A percentile compares a stretch with the other conserved stretches of the same genome.
phyloP scores from a whole-genome alignment of 2,329 filamentous ascomycete species.

The Ceratocystis papillata region DNA sequence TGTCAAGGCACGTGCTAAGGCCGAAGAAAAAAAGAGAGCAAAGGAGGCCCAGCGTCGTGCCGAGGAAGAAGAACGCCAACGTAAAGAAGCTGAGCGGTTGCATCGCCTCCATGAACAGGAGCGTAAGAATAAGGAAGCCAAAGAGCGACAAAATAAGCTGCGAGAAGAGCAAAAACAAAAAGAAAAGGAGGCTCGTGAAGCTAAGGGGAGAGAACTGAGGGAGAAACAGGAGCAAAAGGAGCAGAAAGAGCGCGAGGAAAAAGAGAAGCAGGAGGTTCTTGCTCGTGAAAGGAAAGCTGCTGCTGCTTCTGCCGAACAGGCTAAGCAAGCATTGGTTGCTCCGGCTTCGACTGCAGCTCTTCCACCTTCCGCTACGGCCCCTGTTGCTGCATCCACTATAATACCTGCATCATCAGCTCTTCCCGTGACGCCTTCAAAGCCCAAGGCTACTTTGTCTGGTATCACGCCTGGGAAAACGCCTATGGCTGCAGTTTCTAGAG shows the following conservation, averaged over 20 bases:
- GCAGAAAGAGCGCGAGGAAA: conserved; percentile 37
- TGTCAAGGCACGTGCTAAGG: conserved; percentile 69
- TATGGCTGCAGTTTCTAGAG: conserved; percentile 33
- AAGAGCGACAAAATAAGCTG: conserved; percentile 66
- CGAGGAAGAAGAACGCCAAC: conserved; percentile 74
- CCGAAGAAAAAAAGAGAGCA: conserved; percentile 84
- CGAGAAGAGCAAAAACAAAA: conserved; percentile 72
- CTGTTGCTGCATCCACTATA: neutral
- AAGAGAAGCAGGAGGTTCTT: conserved; percentile 14
- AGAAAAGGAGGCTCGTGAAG: conserved; percentile 67
- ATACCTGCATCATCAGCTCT: neutral
- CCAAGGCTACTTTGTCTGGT: conserved; percentile 30
- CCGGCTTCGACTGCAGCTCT: conserved; percentile 3
- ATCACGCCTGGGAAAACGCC: conserved; percentile 34
- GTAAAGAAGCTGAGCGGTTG: conserved; percentile 76
- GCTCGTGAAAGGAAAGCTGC: conserved; percentile 7
- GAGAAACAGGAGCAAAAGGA: conserved; percentile 24
- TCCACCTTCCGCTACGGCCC: neutral
- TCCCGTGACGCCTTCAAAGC: conserved; percentile 14
- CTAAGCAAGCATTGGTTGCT: neutral
- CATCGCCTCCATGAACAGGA: conserved; percentile 76
- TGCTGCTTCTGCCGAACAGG: neutral
- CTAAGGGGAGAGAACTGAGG: conserved; percentile 55
- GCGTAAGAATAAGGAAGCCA: conserved; percentile 51
- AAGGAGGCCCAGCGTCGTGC: conserved; percentile 82